phyloP scores from a whole-genome alignment of 139 green algal genomes.

The Desmodesmus armatus region DNA sequence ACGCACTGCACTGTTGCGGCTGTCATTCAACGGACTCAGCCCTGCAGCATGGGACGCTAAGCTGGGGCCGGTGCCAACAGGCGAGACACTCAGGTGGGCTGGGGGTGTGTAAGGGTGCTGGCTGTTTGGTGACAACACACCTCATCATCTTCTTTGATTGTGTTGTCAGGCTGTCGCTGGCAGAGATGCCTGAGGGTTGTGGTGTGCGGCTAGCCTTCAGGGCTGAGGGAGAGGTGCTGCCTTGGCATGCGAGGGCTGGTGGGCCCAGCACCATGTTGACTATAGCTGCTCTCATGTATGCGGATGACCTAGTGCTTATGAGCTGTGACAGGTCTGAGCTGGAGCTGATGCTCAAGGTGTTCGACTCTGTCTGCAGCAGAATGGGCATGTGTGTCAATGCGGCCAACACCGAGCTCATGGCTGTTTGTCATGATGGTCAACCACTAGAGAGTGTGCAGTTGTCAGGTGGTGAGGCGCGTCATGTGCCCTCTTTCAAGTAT shows the following conservation, averaged over 20 bases:
- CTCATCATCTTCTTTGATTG: neutral
- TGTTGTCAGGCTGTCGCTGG: neutral
- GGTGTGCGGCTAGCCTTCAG: neutral
- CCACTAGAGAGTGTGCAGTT: too few species aligned
- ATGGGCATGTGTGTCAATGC: too few species aligned
- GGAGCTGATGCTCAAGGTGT: too few species aligned
- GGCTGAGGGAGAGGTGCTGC: neutral
- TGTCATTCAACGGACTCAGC: slow-evolving; percentile 59
- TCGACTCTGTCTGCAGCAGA: too few species aligned
- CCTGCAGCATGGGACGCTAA: slow-evolving; percentile 47
- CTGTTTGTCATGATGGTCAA: too few species aligned
- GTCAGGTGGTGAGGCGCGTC: too few species aligned
- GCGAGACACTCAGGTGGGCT: slow-evolving; percentile 47
- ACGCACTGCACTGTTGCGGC: slow-evolving; percentile 35
- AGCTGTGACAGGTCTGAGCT: too few species aligned
- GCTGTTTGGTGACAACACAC: neutral
- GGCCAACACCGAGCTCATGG: too few species aligned
- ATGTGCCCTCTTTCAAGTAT: too few species aligned
- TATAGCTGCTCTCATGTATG: too few species aligned
- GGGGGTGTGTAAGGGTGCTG: neutral
- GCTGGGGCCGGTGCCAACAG: slow-evolving; percentile 42
- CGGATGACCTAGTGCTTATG: too few species aligned
- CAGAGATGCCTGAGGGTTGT: neutral
- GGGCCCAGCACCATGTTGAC: neutral
- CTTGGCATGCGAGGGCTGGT: neutral